These are phyloP conservation scores for Ophiorrhiza pumila DNA, from an alignment of 257 asterid species.

Conservation along the genomic window DNA sequence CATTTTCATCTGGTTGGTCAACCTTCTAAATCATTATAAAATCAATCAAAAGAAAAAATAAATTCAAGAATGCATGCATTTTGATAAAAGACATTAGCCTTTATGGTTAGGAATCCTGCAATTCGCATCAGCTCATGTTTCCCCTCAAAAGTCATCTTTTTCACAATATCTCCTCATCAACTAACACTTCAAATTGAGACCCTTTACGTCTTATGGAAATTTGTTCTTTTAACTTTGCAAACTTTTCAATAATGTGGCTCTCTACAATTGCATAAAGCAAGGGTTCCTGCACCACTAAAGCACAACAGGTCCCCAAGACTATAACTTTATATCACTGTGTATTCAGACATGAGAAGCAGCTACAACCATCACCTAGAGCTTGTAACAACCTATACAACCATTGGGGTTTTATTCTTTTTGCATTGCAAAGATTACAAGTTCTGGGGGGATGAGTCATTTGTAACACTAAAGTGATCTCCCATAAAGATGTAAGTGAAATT, in stretches of 20 bases:
- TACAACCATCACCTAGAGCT: not conserved
- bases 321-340: conserved; percentile 9
- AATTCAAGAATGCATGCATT: not conserved
- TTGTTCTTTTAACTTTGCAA: conserved; percentile 26
- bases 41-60: not conserved
- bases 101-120: conserved; percentile 21
- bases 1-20: not conserved
- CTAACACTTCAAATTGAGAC: conserved; percentile 17
- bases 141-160: conserved; percentile 22
- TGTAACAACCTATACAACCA: conserved; percentile 5
- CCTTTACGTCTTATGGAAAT: conserved; percentile 26
- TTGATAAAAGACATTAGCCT: conserved; percentile 18
- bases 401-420: not conserved
- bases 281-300: conserved; percentile 23
- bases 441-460: not conserved
- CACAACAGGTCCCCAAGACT: conserved; percentile 23
- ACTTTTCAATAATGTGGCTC: conserved; percentile 28
- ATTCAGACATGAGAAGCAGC: conserved; percentile 8
- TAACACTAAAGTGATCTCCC: not conserved
- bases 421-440: no score
- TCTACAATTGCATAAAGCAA: conserved; percentile 22
- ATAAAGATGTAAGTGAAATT: not conserved
- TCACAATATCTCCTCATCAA: conserved; percentile 24
- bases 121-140: conserved; percentile 19
- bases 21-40: not conserved